A percentile compares a stretch with the other conserved stretches of the same genome.
Evolutionary conservation across 1,284 basidiomycete genomes (phyloP).

Genomic region (Tremellales sp.): DNA sequence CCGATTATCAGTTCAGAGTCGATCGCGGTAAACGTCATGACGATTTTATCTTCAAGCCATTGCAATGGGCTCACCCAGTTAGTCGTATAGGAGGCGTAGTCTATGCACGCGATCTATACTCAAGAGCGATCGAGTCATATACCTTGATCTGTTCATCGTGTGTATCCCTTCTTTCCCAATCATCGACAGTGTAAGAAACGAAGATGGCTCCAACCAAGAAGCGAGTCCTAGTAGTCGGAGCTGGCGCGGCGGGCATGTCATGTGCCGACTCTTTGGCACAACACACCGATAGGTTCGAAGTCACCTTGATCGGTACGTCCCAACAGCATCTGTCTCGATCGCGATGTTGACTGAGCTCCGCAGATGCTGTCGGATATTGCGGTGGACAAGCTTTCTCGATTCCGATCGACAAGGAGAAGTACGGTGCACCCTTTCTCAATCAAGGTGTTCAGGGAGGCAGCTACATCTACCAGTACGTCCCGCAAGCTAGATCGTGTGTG

Average conservation of each 20-base stretch:
- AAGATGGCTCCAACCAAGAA: slow-evolving; percentile 36
- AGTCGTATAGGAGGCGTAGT: no score
- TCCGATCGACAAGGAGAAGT: slow-evolving; percentile 53
- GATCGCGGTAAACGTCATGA: no score
- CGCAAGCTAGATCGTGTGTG: background rate
- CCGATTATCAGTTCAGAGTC: no score
- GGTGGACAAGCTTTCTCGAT: slow-evolving; percentile 63
- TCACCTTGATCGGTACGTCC: slow-evolving; percentile 52
- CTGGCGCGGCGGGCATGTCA: slow-evolving; percentile 56
- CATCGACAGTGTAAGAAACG: no score
- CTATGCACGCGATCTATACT: no score
- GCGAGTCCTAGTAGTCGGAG: slow-evolving; percentile 54
- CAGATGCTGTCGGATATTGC: slow-evolving; percentile 53
- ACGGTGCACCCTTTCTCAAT: slow-evolving; percentile 58
- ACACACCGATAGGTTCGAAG: slow-evolving; percentile 58
- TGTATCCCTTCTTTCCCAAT: no score
- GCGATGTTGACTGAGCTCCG: background rate
- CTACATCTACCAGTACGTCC: slow-evolving; percentile 53
- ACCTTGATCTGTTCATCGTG: no score
- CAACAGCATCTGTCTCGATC: background rate
- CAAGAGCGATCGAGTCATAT: no score
- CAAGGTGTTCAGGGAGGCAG: slow-evolving; percentile 57
- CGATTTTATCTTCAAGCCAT: no score
- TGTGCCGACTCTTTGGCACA: slow-evolving; percentile 56
- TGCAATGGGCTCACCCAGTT: no score